Evolutionary conservation across 805 yeast genomes (phyloP).

Genomic region (Saitoella complicata): DNA sequence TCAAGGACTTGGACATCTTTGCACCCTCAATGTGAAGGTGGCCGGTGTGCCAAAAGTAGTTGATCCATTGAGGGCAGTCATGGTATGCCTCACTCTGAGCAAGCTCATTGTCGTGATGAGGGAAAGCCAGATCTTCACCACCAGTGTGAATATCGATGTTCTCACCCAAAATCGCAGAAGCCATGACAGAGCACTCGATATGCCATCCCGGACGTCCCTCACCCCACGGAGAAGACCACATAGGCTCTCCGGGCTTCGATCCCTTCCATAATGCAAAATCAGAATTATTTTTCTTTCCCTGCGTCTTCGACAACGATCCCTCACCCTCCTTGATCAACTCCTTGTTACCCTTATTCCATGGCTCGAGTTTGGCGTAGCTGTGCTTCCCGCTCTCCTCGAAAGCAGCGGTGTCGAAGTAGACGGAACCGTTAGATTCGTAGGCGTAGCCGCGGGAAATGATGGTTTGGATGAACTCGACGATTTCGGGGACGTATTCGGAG

Average conservation of each 20-base stretch:
- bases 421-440: conserved; percentile 68
- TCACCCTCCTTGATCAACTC: conserved; percentile 87
- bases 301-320: conserved; percentile 52
- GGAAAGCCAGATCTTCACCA: conserved; percentile 93
- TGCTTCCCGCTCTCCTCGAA: conserved; percentile 63
- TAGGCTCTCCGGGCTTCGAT: conserved; percentile 93
- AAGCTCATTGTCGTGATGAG: conserved; percentile 95
- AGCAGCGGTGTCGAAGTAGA: conserved; percentile 78
- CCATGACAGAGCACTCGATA: conserved; percentile 98
- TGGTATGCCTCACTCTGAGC: conserved; percentile 94
- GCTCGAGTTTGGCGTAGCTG: conserved; percentile 88
- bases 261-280: conserved; percentile 97
- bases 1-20: conserved; percentile 90
- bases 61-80: conserved; percentile 87
- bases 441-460: conserved; percentile 75
- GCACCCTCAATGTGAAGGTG: conserved; percentile 97
- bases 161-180: conserved; percentile 68
- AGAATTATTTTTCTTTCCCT: conserved; percentile 53
- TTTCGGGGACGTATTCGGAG: conserved; percentile 89
- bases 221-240: conserved; percentile 95
- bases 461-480: conserved; percentile 56
- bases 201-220: conserved; percentile 99
- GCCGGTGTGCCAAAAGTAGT: conserved; percentile 91
- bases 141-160: conserved; percentile 91
- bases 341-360: conserved; percentile 88